Conservation (phyloP, 78 protist species). For the Dictyostelium brefeldianum region DNA sequence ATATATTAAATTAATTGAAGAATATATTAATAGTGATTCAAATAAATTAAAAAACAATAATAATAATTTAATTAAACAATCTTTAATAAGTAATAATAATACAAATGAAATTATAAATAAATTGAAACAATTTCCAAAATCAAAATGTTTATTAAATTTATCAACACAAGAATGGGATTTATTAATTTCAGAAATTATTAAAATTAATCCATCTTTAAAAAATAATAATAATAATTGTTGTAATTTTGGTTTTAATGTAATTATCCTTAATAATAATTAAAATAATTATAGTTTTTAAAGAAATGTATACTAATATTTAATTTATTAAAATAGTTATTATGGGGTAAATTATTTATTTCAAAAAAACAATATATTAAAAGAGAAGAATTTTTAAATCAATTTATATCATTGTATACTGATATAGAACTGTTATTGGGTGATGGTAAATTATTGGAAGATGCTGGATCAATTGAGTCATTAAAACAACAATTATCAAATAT, state of each 20-base stretch:
- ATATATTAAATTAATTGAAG: slow-evolving; percentile 9
- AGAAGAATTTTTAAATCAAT: neutral
- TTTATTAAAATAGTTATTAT: neutral
- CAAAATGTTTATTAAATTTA: neutral
- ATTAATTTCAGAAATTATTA: neutral
- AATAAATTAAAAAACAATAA: neutral
- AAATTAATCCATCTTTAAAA: neutral
- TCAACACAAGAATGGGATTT: neutral
- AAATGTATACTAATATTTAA: neutral
- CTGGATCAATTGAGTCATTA: neutral
- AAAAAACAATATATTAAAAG: slow-evolving; percentile 10
- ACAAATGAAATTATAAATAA: neutral
- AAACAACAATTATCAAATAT: neutral
- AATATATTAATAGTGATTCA: neutral
- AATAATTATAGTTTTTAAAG: no score
- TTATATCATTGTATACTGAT: neutral
- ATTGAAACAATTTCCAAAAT: no score
- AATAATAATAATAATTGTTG: neutral
- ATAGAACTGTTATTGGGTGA: neutral
- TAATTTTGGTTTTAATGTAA: slow-evolving; percentile 7
- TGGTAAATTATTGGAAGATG: neutral
- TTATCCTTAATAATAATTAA: no score
- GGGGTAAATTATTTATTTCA: slow-evolving; percentile 4
- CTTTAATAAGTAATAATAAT: neutral
- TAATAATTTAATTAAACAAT: neutral